A percentile compares a stretch with the other conserved stretches of the same genome.
Conservation (phyloP, 495 filamentous ascomycete genomes). For the Eremomyces bilateralis region DNA sequence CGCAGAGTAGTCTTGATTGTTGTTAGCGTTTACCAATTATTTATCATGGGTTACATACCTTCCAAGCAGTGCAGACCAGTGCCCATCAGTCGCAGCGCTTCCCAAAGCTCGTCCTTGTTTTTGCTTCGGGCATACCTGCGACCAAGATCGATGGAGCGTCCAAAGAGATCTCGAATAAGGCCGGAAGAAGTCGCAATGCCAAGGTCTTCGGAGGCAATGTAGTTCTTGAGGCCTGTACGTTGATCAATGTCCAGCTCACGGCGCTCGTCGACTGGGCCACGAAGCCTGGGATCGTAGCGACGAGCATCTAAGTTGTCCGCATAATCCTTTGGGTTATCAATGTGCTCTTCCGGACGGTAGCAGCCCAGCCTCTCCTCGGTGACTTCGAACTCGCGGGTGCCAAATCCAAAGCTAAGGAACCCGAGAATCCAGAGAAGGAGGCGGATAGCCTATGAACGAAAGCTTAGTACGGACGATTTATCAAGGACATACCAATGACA, state of each 20-base stretch:
- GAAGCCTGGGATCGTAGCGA: constrained; percentile 55
- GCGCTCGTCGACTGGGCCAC: constrained; percentile 59
- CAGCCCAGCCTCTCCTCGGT: constrained; percentile 70
- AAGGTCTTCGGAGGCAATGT: constrained; percentile 62
- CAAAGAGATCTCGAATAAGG: constrained; percentile 50
- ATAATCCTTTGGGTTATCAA: constrained; percentile 68
- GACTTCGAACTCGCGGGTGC: constrained; percentile 81
- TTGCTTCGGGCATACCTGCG: constrained; percentile 38
- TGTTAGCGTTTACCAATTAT: constrained; percentile 2
- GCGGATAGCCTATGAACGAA: constrained; percentile 74
- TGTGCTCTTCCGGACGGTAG: constrained; percentile 36
- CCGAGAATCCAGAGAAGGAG: constrained; percentile 52
- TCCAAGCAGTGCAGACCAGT: constrained; percentile 83
- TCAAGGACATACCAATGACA: no score
- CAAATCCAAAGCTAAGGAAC: constrained; percentile 54
- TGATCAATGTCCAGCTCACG: constrained; percentile 56
- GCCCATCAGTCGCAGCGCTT: constrained; percentile 64
- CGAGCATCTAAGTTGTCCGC: constrained; percentile 70
- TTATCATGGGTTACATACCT: constrained; percentile 17
- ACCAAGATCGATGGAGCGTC: constrained; percentile 48
- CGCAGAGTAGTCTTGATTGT: constrained; percentile 49
- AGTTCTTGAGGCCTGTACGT: constrained; percentile 57
- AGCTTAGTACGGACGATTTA: no score
- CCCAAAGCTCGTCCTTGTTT: constrained; percentile 55
- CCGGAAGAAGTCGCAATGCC: constrained; percentile 56